Evolutionary conservation across 495 filamentous ascomycete species (phyloP).

Genomic region (Cairneyella variabilis): DNA sequence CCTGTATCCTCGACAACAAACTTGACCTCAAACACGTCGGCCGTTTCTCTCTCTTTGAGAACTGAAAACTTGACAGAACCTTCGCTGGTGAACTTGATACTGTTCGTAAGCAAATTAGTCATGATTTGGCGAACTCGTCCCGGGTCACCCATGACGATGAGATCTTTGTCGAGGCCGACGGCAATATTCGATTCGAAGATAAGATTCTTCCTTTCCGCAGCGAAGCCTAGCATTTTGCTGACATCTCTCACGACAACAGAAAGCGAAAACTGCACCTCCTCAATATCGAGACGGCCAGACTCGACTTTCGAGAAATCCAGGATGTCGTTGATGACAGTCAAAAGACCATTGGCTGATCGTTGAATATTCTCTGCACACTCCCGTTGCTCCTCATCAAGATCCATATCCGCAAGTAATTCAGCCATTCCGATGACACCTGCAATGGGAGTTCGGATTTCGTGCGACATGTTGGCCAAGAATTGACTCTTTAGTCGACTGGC

Average conservation of each 20-base stretch:
- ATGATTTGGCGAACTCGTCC: slow-evolving; percentile 77
- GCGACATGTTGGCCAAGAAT: slow-evolving; percentile 77
- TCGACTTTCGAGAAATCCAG: slow-evolving; percentile 87
- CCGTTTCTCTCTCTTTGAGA: slow-evolving; percentile 41
- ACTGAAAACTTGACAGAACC: slow-evolving; percentile 60
- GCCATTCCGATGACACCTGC: slow-evolving; percentile 72
- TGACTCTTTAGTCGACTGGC: slow-evolving; percentile 66
- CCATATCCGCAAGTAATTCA: slow-evolving; percentile 64
- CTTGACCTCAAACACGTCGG: slow-evolving; percentile 44
- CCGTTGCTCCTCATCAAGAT: slow-evolving; percentile 60
- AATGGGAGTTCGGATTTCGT: slow-evolving; percentile 77
- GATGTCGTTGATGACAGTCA: slow-evolving; percentile 88
- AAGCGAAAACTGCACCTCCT: slow-evolving; percentile 75
- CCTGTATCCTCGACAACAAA: slow-evolving; percentile 77
- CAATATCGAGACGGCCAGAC: slow-evolving; percentile 68
- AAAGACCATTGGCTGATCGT: slow-evolving; percentile 72
- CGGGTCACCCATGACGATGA: slow-evolving; percentile 68
- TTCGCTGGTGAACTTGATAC: slow-evolving; percentile 79
- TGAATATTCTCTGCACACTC: slow-evolving; percentile 78
- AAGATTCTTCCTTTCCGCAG: slow-evolving; percentile 55
- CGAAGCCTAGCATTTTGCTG: slow-evolving; percentile 57
- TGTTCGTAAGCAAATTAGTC: slow-evolving; percentile 83
- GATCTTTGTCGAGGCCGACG: slow-evolving; percentile 39
- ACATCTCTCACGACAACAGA: slow-evolving; percentile 64
- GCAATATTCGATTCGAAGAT: slow-evolving; percentile 48